A percentile compares a stretch with the other conserved stretches of the same genome.
phyloP scores from a whole-genome alignment of 1,139 yeast genomes.

The Pichia sp. region DNA sequence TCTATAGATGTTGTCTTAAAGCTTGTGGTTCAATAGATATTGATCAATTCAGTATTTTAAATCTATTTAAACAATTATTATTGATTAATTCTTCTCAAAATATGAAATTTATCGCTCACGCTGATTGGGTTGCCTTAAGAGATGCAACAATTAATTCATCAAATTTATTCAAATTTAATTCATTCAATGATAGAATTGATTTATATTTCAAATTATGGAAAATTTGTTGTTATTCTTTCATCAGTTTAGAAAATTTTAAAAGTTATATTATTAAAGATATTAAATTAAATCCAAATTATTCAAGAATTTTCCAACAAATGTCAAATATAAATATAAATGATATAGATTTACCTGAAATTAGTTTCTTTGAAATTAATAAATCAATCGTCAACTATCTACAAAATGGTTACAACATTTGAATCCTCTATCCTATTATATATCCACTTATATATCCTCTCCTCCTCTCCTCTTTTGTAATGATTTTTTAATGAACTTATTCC shows the following conservation, averaged over 20 bases:
- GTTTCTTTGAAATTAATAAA: conserved; percentile 21
- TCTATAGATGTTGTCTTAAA: conserved; percentile 70
- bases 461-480: too few relatives aligned
- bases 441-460: too few relatives aligned
- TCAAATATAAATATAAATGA: conserved; percentile 30
- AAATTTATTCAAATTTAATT: conserved; percentile 22
- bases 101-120: conserved; percentile 61
- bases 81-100: conserved; percentile 46
- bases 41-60: conserved; percentile 47
- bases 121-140: conserved; percentile 84
- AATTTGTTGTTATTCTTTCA: conserved; percentile 41
- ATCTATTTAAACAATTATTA: conserved; percentile 56
- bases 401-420: conserved; percentile 11
- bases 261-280: conserved; percentile 36
- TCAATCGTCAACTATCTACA: conserved; percentile 25
- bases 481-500: too few relatives aligned
- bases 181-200: conserved; percentile 38
- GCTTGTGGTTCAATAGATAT: conserved; percentile 62
- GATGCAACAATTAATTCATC: conserved; percentile 61
- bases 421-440: background rate
- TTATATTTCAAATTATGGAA: conserved; percentile 55
- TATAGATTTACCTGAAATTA: conserved; percentile 33
- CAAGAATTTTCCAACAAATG: conserved; percentile 33
- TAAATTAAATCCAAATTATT: conserved; percentile 33
- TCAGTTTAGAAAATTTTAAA: conserved; percentile 37